phyloP scores from a whole-genome alignment of 768 basidiomycete genomes.

The Candolleomyces aberdarensis region DNA sequence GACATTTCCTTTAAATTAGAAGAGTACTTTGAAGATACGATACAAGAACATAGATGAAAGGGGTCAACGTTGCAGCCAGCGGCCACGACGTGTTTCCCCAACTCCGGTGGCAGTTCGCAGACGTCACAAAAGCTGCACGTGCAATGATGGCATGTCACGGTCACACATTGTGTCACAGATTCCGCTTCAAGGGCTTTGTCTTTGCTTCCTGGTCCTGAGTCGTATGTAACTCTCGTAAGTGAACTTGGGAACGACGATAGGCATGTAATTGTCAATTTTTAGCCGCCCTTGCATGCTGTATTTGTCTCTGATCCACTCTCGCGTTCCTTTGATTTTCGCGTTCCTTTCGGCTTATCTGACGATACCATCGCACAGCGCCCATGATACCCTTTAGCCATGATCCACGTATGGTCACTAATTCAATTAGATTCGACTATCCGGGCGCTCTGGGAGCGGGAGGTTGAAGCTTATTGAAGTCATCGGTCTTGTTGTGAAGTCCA shows the following conservation, averaged over 20 bases:
- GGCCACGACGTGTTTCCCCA: constrained; percentile 2
- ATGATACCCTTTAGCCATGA: no score
- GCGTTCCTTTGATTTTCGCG: no score
- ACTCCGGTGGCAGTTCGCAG: background rate
- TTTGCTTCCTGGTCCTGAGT: no score
- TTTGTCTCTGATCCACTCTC: no score
- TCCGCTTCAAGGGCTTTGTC: background rate
- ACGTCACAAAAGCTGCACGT: background rate
- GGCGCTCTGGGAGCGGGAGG: background rate
- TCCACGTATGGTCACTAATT: background rate
- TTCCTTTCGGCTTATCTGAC: no score
- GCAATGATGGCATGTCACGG: background rate
- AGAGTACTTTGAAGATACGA: background rate
- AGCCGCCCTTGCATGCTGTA: no score
- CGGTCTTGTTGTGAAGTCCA: background rate
- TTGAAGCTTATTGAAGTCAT: background rate
- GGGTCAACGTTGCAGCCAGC: constrained; percentile 5
- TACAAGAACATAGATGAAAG: background rate
- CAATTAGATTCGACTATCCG: background rate
- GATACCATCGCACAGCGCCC: no score
- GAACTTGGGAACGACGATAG: no score
- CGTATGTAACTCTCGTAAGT: no score
- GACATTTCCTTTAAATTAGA: constrained; percentile 16
- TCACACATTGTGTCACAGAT: background rate
- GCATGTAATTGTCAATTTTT: no score